Conservation (phyloP, 2,329 filamentous ascomycete species). For the Blumeria graminis region DNA sequence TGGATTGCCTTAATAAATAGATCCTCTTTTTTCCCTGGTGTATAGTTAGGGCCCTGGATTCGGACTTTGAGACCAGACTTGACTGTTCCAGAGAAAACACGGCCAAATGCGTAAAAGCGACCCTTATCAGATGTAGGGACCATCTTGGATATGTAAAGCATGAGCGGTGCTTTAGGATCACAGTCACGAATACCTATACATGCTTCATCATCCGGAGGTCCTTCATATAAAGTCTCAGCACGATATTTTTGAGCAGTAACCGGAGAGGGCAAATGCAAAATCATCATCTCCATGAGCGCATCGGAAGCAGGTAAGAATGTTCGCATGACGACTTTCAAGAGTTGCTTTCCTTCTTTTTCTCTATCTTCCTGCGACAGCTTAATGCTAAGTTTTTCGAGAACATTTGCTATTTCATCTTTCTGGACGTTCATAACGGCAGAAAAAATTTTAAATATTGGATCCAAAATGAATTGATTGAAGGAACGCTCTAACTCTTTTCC, state of each 20-base stretch:
- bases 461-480: conserved; percentile 98
- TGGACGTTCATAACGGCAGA: conserved; percentile 92
- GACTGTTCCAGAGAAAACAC: conserved; percentile 99
- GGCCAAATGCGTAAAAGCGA: conserved; percentile 99
- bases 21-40: conserved; percentile 94
- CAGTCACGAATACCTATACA: conserved; percentile 97
- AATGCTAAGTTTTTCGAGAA: conserved; percentile 83
- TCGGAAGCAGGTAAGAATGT: conserved; percentile 97
- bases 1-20: conserved; percentile 98
- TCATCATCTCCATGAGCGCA: conserved; percentile 99
- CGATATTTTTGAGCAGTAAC: conserved; percentile 92
- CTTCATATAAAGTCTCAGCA: conserved; percentile 96
- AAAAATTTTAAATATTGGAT: conserved; percentile 99
- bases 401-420: conserved; percentile 64
- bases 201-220: conserved; percentile 74
- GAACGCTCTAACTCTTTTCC: conserved; percentile 87
- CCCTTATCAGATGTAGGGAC: conserved; percentile 98
- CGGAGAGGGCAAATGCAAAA: conserved; percentile 93
- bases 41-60: conserved; percentile 98
- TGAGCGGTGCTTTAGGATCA: conserved; percentile 91
- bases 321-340: conserved; percentile 94
- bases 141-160: conserved; percentile 99
- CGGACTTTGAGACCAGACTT: conserved; percentile 96
- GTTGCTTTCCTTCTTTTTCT: conserved; percentile 87
- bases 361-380: conserved; percentile 74